Percentiles rank a stretch among this genome's conserved stretches.
Evolutionary conservation across 257 asterid genomes (phyloP).

Genomic region (Solanum microdontum): DNA sequence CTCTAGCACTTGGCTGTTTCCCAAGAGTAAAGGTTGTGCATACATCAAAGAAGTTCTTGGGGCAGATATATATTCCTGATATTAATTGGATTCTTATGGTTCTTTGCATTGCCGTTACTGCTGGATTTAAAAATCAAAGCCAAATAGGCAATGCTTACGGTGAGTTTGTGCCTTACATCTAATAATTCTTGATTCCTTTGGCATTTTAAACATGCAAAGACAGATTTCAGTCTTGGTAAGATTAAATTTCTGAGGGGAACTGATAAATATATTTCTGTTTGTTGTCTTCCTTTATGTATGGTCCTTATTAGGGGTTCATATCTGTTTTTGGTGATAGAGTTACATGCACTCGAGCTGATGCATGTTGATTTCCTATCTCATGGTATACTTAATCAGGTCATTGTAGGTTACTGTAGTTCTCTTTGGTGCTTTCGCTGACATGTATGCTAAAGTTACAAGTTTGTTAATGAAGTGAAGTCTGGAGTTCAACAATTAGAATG

Average conservation of each 20-base stretch:
- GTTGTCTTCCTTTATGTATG: neutral
- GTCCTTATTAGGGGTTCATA: neutral
- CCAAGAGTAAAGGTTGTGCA: conserved; percentile 97
- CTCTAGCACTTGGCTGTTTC: conserved; percentile 88
- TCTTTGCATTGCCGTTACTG: conserved; percentile 94
- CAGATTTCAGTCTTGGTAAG: neutral
- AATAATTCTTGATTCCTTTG: neutral
- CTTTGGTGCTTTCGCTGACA: neutral
- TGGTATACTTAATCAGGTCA: neutral
- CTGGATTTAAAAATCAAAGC: conserved; percentile 88
- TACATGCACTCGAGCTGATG: neutral
- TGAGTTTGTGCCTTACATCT: conserved; percentile 12
- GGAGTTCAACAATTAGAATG: neutral
- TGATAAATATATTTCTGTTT: neutral
- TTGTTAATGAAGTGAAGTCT: neutral
- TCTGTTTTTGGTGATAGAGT: neutral
- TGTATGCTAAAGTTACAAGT: neutral
- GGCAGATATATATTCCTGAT: conserved; percentile 91
- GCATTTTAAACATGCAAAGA: neutral
- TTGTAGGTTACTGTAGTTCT: neutral
- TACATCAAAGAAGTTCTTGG: conserved; percentile 81
- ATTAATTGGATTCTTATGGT: conserved; percentile 94
- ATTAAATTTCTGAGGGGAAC: neutral
- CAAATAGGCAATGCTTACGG: conserved; percentile 98
- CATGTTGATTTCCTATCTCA: neutral